A percentile compares a stretch with the other conserved stretches of the same genome.
These are phyloP conservation scores for Ambrosiella xylebori DNA, from an alignment of 2,329 filamentous ascomycete genomes.

Conservation along the genomic window DNA sequence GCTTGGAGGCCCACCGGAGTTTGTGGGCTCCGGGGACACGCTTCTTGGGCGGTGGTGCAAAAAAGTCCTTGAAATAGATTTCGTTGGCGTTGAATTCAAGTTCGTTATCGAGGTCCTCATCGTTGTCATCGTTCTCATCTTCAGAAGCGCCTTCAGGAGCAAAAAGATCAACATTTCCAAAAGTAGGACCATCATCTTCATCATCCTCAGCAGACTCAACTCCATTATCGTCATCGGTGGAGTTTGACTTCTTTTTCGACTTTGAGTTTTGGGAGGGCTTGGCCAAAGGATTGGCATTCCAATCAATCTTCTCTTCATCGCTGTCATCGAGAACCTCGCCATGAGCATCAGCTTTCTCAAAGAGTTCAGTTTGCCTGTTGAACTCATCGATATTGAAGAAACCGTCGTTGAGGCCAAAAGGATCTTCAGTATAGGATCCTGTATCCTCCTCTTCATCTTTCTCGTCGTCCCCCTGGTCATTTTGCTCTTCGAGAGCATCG, in stretches of 20 bases:
- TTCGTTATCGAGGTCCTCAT: constrained; percentile 28
- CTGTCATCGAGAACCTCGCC: constrained; percentile 63
- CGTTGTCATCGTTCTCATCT: constrained; percentile 36
- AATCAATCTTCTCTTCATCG: constrained; percentile 78
- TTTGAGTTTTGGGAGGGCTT: constrained; percentile 17
- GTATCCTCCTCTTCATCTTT: constrained; percentile 30
- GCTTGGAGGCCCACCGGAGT: constrained; percentile 23
- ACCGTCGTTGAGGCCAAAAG: constrained; percentile 79
- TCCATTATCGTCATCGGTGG: constrained; percentile 18
- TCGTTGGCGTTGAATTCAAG: constrained; percentile 60
- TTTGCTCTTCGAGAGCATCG: constrained; percentile 11
- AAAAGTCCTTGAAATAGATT: constrained; percentile 84
- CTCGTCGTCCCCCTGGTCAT: constrained; percentile 21
- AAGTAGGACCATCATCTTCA: constrained; percentile 58
- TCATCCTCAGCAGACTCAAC: constrained; percentile 21
- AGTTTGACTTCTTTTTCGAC: constrained; percentile 21
- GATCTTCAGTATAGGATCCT: constrained; percentile 47
- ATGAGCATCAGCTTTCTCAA: constrained; percentile 69
- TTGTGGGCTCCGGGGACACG: constrained; percentile 27
- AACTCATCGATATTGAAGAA: constrained; percentile 98
- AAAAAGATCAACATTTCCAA: constrained; percentile 61
- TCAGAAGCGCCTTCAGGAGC: constrained; percentile 51
- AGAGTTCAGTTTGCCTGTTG: constrained; percentile 79
- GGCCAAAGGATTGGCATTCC: constrained; percentile 59
- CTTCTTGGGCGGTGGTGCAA: constrained; percentile 57